These are phyloP conservation scores for Fomitopsis betulina DNA, from an alignment of 1,284 basidiomycete genomes.

Conservation along the genomic window DNA sequence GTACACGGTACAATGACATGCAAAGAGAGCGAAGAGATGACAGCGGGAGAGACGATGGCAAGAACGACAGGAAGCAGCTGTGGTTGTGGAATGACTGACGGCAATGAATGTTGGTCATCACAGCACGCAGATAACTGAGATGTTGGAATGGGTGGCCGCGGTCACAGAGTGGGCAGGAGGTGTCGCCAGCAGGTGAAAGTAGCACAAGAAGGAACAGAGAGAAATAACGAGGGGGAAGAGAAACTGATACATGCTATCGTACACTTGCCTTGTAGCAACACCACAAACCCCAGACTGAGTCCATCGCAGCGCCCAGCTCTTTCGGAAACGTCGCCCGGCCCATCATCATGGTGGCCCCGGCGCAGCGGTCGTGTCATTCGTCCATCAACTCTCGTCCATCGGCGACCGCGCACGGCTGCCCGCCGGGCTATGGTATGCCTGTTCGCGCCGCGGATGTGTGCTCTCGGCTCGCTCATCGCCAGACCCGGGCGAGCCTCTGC, in stretches of 20 bases:
- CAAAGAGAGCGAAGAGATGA: constrained; percentile 11
- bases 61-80: not conserved
- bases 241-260: not conserved
- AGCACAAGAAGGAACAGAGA: not conserved
- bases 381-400: constrained; percentile 13
- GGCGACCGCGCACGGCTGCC: constrained; percentile 15
- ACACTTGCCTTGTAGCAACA: not conserved
- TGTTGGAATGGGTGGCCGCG: not conserved
- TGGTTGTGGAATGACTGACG: not conserved
- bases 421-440: constrained; percentile 11
- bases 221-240: not conserved
- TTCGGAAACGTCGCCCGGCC: not conserved
- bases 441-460: constrained; percentile 3
- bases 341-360: not conserved
- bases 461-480: constrained; percentile 3
- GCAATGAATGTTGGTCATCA: not conserved
- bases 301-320: not conserved
- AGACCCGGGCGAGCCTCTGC: constrained; percentile 8
- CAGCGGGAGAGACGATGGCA: constrained; percentile 1
- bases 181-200: not conserved
- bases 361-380: not conserved
- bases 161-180: not conserved
- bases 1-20: constrained; percentile 20
- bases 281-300: constrained; percentile 7
- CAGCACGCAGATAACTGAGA: not conserved